phyloP scores from a whole-genome alignment of 805 yeast genomes.

The Ogataea allantospora region DNA sequence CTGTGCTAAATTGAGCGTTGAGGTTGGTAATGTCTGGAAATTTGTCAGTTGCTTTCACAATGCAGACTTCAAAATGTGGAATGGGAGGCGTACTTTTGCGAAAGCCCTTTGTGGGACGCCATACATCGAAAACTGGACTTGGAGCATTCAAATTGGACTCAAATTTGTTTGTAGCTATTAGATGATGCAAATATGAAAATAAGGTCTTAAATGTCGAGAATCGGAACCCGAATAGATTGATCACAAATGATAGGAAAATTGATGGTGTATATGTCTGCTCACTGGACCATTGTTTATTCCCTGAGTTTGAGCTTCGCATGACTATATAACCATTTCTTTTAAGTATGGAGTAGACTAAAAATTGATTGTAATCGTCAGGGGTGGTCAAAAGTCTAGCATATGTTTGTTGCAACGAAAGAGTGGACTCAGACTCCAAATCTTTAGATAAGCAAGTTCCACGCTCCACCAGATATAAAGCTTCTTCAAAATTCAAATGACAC shows the following conservation, averaged over 20 bases:
- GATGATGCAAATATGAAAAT: slow-evolving; percentile 3
- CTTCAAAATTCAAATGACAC: slow-evolving; percentile 57
- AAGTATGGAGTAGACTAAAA: slow-evolving; percentile 68
- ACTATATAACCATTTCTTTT: slow-evolving; percentile 80
- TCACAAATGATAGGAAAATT: not conserved
- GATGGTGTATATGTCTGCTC: not conserved
- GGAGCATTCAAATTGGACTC: not conserved
- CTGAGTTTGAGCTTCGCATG: slow-evolving; percentile 23
- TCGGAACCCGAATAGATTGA: not conserved
- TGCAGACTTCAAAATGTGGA: slow-evolving; percentile 74
- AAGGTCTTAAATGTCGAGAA: not conserved
- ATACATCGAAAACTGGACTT: slow-evolving; percentile 57
- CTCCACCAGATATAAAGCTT: slow-evolving; percentile 73
- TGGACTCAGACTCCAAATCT: slow-evolving; percentile 25
- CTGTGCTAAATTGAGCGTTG: slow-evolving; percentile 40
- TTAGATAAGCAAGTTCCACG: slow-evolving; percentile 57
- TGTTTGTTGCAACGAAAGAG: slow-evolving; percentile 60
- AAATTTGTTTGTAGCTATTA: not conserved
- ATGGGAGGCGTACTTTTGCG: slow-evolving; percentile 64
- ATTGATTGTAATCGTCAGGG: slow-evolving; percentile 45
- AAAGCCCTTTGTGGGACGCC: slow-evolving; percentile 79
- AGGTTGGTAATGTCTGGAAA: slow-evolving; percentile 51
- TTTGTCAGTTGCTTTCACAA: slow-evolving; percentile 46
- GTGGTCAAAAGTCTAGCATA: slow-evolving; percentile 49
- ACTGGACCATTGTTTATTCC: not conserved